A percentile compares a stretch with the other conserved stretches of the same genome.
These are phyloP conservation scores for Elasticomyces elasticus DNA, from an alignment of 495 filamentous ascomycete genomes.

Conservation along the genomic window DNA sequence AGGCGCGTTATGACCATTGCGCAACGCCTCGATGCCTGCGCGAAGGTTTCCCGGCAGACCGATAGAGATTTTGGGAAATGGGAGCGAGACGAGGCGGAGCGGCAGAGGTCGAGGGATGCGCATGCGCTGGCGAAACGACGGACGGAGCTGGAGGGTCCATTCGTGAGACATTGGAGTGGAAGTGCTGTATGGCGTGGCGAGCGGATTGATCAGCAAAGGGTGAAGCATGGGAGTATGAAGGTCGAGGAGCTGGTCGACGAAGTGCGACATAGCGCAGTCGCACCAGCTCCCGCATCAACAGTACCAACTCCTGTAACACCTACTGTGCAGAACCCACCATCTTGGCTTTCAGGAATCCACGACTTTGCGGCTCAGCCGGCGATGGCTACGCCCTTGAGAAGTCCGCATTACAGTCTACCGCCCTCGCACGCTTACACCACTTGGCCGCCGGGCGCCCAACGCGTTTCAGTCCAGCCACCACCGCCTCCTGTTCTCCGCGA, in stretches of 20 bases:
- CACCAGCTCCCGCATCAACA: background rate
- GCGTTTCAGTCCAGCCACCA: constrained; percentile 2
- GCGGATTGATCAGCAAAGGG: constrained; percentile 49
- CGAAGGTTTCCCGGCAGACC: constrained; percentile 70
- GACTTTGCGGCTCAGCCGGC: background rate
- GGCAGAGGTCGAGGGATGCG: constrained; percentile 56
- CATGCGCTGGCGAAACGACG: constrained; percentile 72
- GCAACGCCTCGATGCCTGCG: constrained; percentile 78
- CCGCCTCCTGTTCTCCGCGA: constrained; percentile 15
- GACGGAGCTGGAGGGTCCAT: constrained; percentile 75
- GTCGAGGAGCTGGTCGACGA: constrained; percentile 46
- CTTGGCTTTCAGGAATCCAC: constrained; percentile 4
- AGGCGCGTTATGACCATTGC: constrained; percentile 72
- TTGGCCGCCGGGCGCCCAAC: constrained; percentile 16
- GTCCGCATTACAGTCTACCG: background rate
- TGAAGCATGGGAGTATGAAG: constrained; percentile 44
- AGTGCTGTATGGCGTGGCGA: constrained; percentile 66
- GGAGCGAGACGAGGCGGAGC: constrained; percentile 75
- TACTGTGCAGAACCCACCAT: background rate
- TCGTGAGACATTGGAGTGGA: constrained; percentile 90
- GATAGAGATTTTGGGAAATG: constrained; percentile 80
- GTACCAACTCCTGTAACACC: background rate
- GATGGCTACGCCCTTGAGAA: background rate
- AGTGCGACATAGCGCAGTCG: background rate
- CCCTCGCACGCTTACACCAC: constrained; percentile 1